Base-by-base conservation (phyloP, 2,329 filamentous ascomycete genomes). In the Chaetomium sp. region DNA sequence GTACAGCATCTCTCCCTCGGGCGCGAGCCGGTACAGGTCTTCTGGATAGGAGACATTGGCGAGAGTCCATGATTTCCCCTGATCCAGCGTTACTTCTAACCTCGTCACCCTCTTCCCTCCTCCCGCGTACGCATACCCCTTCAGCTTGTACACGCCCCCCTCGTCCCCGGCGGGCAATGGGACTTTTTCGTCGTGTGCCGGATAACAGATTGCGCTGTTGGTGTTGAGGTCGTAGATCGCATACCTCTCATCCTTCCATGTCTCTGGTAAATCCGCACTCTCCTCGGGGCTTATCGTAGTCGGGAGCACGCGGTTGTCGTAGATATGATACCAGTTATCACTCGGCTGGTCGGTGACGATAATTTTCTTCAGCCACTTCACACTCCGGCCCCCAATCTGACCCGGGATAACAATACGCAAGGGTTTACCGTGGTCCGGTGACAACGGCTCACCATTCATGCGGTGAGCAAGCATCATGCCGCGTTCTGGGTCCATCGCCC, bases 241-340 rank as follows among this genome's bases (percentile, higher is more conserved):
- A 66, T 96, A 95, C 58, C 89, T 80, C 61, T 96, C 91, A 67
- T 96, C 91, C 64, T 76, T 86, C 91, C 91, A 96, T 74, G 85
- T 89, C 27, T 86, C 81, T 0, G 84, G 81, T 52, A 91, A 76
- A 59, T 87, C 81, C 1, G 85, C 85, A 56, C 88, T 86, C 67
- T 87, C 85, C 62, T 95, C 90, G 0, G 91, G 90, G 9, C 85
- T 86, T 12, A 96, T 79, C 79, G 85, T 91, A 0, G 90, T 95
- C 61, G 91, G 91, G 41, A 96, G 73, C 1, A 96, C 90, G 56
- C 90, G 78, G 68, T 96, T 96, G 69, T 96, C 91, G 70, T 94
- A 91, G 59, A 95, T 90, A 70, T 96, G 91, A 65, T 96, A 96
- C 89, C 90, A 95, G 67, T 95, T 96, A 60, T 92, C 86, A 67